Percentiles rank a stretch among this genome's conserved stretches.
Evolutionary conservation across 345 rosid genomes (phyloP).

Genomic region (Ricinus communis): DNA sequence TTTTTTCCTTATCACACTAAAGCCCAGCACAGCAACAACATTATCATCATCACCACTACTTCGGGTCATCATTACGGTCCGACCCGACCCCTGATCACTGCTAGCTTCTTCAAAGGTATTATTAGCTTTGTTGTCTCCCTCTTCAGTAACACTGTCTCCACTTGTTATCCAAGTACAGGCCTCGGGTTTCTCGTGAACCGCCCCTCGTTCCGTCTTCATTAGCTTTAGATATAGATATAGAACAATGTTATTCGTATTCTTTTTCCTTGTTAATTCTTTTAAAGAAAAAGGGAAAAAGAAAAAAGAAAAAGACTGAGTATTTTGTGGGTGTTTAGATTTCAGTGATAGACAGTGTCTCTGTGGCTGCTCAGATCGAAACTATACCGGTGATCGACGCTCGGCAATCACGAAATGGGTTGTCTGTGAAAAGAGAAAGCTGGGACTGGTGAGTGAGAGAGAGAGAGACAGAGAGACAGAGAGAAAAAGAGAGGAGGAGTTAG

Average conservation of each 20-base stretch:
- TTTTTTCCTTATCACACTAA: conserved; percentile 74
- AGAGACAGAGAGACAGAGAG: conserved; percentile 18
- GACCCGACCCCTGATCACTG: conserved; percentile 28
- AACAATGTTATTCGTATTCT: not conserved
- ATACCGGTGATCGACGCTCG: conserved; percentile 66
- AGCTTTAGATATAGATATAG: not conserved
- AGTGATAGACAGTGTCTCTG: conserved; percentile 29
- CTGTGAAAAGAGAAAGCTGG: conserved; percentile 29
- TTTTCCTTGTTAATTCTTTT: not conserved
- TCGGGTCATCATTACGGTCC: conserved; percentile 33
- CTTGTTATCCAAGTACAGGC: conserved; percentile 57
- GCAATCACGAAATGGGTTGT: conserved; percentile 59
- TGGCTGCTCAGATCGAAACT: conserved; percentile 55
- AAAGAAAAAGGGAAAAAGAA: conserved; percentile 12
- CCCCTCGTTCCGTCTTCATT: conserved; percentile 43
- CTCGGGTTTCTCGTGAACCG: conserved; percentile 52
- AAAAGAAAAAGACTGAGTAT: conserved; percentile 17
- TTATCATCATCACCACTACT: not conserved
- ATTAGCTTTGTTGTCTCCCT: conserved; percentile 15
- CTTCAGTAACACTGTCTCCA: conserved; percentile 39
- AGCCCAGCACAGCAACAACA: conserved; percentile 42
- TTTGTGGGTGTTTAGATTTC: conserved; percentile 29
- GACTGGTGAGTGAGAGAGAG: conserved; percentile 12
- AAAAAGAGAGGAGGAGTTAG: conserved; percentile 12
- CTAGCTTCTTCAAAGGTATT: not conserved